Evolutionary conservation across 1,284 basidiomycete species (phyloP).

Genomic region (Schizophyllum amplum): DNA sequence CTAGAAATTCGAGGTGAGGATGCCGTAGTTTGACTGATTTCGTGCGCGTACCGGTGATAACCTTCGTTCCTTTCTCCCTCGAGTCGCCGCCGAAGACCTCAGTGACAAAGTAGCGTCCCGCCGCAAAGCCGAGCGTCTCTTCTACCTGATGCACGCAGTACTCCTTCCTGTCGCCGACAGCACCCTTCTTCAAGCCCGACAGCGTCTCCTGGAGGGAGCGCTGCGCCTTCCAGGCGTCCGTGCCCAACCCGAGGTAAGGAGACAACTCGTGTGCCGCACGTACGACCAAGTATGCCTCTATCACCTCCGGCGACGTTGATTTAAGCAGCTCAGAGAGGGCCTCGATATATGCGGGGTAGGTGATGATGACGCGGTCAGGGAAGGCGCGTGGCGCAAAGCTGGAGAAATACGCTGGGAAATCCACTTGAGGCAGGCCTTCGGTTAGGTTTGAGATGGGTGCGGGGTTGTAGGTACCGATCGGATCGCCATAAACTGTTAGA

Average conservation of each 20-base stretch:
- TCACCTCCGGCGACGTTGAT: conserved; percentile 58
- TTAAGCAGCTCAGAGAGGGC: conserved; percentile 68
- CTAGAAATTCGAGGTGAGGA: conserved; percentile 23
- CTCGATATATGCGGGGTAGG: conserved; percentile 73
- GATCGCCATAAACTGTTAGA: conserved; percentile 61
- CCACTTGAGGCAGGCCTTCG: conserved; percentile 67
- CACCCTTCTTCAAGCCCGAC: conserved; percentile 83
- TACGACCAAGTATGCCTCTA: conserved; percentile 83
- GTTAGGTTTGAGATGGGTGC: conserved; percentile 62
- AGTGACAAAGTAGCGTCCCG: conserved; percentile 79
- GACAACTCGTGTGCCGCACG: conserved; percentile 63
- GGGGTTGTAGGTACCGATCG: conserved; percentile 87
- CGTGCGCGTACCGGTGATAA: conserved; percentile 63
- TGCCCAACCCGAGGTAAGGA: conserved; percentile 62
- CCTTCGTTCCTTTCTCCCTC: conserved; percentile 71
- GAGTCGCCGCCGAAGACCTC: conserved; percentile 81
- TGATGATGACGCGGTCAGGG: conserved; percentile 75
- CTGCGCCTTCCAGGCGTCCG: conserved; percentile 69
- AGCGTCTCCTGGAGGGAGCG: conserved; percentile 65
- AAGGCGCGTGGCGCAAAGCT: conserved; percentile 74
- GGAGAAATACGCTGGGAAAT: conserved; percentile 79
- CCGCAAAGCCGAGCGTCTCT: conserved; percentile 61
- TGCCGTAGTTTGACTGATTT: neutral
- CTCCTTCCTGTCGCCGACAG: conserved; percentile 75
- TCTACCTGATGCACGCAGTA: conserved; percentile 65